Base-by-base conservation (phyloP, 2,329 filamentous ascomycete species). In the Sclerotinia borealis region DNA sequence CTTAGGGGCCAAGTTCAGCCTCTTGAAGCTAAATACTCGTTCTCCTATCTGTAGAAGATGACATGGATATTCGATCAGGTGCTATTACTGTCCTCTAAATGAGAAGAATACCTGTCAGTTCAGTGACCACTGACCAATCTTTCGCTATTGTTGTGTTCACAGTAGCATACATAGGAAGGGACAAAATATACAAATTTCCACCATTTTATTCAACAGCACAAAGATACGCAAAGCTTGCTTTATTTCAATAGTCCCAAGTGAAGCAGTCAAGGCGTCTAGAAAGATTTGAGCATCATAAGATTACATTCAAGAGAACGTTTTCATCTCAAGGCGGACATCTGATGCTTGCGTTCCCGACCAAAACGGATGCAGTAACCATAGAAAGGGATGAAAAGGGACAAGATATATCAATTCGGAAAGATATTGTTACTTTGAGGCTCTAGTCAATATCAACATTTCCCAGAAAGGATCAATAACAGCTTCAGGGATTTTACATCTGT, bases 221-320 rank as follows among this genome's bases (percentile, higher is more conserved):
- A 41, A 27, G 22, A 41, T 41, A 37, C 43, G 29, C 49, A 52
- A 27, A 45, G 49, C 37, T 45, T 55, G 29, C 48, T 43, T 54
- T 4, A 43, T 61, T 61, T 45, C 59, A 55, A 61, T 55, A 61
- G 59, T 55, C 58, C 34, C 45, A 41, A 62, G 51, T 56, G 51
- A 15, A 55, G 31, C 36, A 27, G 29, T 45, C 3, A 8, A 54
- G 15, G 29, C 19, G 31, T 25, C 25, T 34, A 49, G 25, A 37
- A 56, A 48, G 19, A 2, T 41, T 41, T 37, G 9, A 48, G 34
- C 13, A 39, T 39, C 41, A 55, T 58, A 17, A 10, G 41, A 41
- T 58, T 58, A 58, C 60, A 62, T 58, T 27, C 4, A 37, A 11
- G 13, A 48, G 41, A 62, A 49, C 31, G 22, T 19, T 62, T 49